These are phyloP conservation scores for Strigomonas culicis DNA, from an alignment of 208 protist genomes.

Conservation along the genomic window DNA sequence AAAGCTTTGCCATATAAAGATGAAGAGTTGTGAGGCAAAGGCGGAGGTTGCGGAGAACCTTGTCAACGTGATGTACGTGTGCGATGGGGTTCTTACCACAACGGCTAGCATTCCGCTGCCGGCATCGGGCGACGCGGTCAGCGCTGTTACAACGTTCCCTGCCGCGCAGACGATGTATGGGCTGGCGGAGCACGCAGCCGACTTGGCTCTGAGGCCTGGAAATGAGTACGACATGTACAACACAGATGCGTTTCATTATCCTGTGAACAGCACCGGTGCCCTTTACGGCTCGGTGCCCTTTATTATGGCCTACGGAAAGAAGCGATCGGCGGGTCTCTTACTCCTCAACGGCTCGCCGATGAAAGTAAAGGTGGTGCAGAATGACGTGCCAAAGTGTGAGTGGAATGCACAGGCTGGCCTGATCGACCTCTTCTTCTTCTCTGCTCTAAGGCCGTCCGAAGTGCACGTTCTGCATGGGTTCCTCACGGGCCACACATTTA, in stretches of 20 bases:
- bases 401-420: slow-evolving; percentile 94
- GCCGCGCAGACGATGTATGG: slow-evolving; percentile 89
- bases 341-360: slow-evolving; percentile 96
- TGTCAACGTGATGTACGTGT: background rate
- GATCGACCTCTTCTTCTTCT: slow-evolving; percentile 97
- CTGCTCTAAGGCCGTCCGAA: slow-evolving; percentile 77
- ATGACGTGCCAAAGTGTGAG: slow-evolving; percentile 41
- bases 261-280: slow-evolving; percentile 90
- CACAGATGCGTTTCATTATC: slow-evolving; percentile 98
- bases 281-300: slow-evolving; percentile 98
- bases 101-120: no score
- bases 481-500: slow-evolving; percentile 90
- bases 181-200: slow-evolving; percentile 94
- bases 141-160: slow-evolving; percentile 42
- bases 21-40: background rate
- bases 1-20: background rate
- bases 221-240: slow-evolving; percentile 96
- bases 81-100: background rate
- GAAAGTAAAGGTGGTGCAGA: slow-evolving; percentile 29
- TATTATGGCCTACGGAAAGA: slow-evolving; percentile 80
- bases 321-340: slow-evolving; percentile 77
- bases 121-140: background rate
- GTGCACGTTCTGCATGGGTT: slow-evolving; percentile 93
- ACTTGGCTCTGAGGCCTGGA: slow-evolving; percentile 73
- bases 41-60: background rate